A percentile compares a stretch with the other conserved stretches of the same genome.
Conservation (phyloP, 1,284 basidiomycete genomes). For the Sanghuangporus baumii region DNA sequence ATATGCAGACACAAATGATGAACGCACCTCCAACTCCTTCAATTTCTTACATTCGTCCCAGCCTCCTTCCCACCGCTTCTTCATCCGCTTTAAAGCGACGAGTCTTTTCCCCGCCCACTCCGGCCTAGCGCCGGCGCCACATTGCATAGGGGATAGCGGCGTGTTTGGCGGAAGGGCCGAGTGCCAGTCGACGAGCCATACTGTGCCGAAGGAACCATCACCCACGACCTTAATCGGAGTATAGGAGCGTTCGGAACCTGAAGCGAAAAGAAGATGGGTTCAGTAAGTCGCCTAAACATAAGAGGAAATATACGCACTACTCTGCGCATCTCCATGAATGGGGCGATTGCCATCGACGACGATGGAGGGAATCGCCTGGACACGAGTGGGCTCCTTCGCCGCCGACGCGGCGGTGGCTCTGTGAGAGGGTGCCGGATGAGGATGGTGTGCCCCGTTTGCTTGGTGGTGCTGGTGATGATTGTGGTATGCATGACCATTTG, state of each 20-base stretch:
- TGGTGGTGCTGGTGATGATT: slow-evolving; percentile 7
- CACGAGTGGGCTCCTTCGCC: slow-evolving; percentile 53
- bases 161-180: slow-evolving; percentile 87
- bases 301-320: slow-evolving; percentile 37
- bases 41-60: slow-evolving; percentile 96
- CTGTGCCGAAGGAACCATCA: slow-evolving; percentile 96
- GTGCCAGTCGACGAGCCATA: slow-evolving; percentile 99
- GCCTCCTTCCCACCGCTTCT: slow-evolving; percentile 92
- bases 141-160: slow-evolving; percentile 87
- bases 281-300: slow-evolving; percentile 11
- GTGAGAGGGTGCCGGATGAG: slow-evolving; percentile 42
- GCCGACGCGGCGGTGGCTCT: slow-evolving; percentile 26
- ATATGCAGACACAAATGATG: slow-evolving; percentile 20
- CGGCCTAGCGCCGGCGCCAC: slow-evolving; percentile 79
- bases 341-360: slow-evolving; percentile 60
- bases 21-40: slow-evolving; percentile 90
- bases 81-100: slow-evolving; percentile 98
- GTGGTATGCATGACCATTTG: slow-evolving; percentile 2
- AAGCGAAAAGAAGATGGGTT: slow-evolving; percentile 16
- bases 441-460: slow-evolving; percentile 16
- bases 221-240: slow-evolving; percentile 84
- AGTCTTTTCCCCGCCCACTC: slow-evolving; percentile 94
- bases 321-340: slow-evolving; percentile 63
- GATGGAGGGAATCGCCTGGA: slow-evolving; percentile 68
- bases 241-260: slow-evolving; percentile 43